phyloP scores from a whole-genome alignment of 2,329 filamentous ascomycete genomes.

The Neophaeococcomyces aloes region DNA sequence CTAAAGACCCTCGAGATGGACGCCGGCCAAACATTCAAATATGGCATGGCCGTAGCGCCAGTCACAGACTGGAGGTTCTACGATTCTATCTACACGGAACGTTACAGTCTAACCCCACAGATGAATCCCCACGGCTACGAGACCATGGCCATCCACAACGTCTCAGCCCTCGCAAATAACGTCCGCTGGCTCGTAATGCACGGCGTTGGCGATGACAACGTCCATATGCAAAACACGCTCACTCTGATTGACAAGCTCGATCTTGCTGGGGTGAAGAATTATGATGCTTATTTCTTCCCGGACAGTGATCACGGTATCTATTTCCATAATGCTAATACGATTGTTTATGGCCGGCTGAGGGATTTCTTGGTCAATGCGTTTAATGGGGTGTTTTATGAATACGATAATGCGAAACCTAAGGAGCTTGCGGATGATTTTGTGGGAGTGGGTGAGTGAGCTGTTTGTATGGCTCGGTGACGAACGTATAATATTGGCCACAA shows the following conservation, averaged over 20 bases:
- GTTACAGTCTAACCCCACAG: conserved; percentile 93
- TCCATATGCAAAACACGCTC: conserved; percentile 91
- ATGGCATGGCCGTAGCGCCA: conserved; percentile 95
- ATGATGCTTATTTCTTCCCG: conserved; percentile 92
- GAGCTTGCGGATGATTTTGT: conserved; percentile 1
- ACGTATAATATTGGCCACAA: no score
- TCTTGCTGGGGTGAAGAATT: conserved; percentile 72
- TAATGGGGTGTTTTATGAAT: conserved; percentile 64
- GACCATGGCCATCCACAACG: conserved; percentile 62
- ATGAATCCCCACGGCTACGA: conserved; percentile 70
- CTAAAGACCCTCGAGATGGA: conserved; percentile 91
- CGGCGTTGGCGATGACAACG: conserved; percentile 92
- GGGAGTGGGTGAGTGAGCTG: conserved; percentile 1
- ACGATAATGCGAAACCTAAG: neutral
- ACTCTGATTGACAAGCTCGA: conserved; percentile 80
- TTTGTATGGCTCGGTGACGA: no score
- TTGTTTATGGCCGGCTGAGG: conserved; percentile 80
- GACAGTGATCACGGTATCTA: conserved; percentile 92
- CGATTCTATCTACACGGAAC: conserved; percentile 85
- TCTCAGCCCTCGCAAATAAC: conserved; percentile 59
- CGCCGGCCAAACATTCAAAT: conserved; percentile 79
- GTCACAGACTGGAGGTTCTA: conserved; percentile 99
- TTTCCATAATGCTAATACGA: conserved; percentile 83
- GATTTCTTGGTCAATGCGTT: conserved; percentile 97
- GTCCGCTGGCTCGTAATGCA: conserved; percentile 93